Conservation (phyloP, 2,329 filamentous ascomycete genomes). For the Ceratocystis alfenasii region DNA sequence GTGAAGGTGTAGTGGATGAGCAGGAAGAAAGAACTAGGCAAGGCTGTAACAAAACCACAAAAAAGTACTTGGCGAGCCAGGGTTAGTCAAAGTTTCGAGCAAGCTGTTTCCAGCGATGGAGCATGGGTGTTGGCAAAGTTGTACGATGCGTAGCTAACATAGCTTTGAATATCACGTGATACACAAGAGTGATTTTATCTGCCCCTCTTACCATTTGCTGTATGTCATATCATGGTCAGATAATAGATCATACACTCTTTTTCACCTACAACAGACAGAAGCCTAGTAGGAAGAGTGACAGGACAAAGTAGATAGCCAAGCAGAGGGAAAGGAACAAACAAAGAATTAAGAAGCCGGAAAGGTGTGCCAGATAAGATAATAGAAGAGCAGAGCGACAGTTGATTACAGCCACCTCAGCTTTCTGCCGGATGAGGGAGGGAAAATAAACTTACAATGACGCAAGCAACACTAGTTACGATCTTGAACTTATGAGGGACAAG, state of each 20-base stretch:
- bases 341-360: not conserved
- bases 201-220: too few species aligned
- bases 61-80: slow-evolving; percentile 17
- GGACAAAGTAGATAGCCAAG: not conserved
- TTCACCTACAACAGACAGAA: too few species aligned
- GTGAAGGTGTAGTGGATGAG: slow-evolving; percentile 1
- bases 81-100: slow-evolving; percentile 20
- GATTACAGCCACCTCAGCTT: not conserved
- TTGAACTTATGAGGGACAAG: not conserved
- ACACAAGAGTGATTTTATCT: too few species aligned
- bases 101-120: not conserved
- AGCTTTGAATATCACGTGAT: too few species aligned
- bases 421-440: not conserved
- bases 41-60: slow-evolving; percentile 21
- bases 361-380: not conserved
- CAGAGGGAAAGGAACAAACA: not conserved
- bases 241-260: too few species aligned
- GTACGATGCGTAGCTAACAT: not conserved
- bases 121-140: not conserved
- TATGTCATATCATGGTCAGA: too few species aligned
- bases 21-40: slow-evolving; percentile 18
- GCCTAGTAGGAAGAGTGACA: not conserved
- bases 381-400: not conserved
- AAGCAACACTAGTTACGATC: not conserved
- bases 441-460: not conserved